Evolutionary conservation across 2,329 filamentous ascomycete species (phyloP), one percentile per base, ranked within the genome.

Genomic region (Metarhizium anisopliae): DNA sequence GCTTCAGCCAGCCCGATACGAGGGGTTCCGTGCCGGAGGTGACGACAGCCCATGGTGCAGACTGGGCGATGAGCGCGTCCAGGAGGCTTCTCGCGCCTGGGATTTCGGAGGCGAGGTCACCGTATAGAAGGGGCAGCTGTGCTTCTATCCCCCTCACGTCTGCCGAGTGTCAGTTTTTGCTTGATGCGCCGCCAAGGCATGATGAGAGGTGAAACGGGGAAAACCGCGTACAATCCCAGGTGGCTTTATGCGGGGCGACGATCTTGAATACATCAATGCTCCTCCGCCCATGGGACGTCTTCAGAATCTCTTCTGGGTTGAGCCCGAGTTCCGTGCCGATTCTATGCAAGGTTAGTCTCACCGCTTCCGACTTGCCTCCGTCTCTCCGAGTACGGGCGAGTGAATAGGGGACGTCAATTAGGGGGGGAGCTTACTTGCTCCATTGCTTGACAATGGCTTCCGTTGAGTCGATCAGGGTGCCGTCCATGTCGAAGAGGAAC

Each of bases 261-360:
- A 92, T 76, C 68, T 82, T 82, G 57, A 99, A 78, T 2, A 88
- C 84, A 64, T 99, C 94, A 65, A 97, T 96, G 62, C 85, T 90
- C 57, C 94, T 79, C 58, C 93, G 84, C 59, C 94, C 94, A 72
- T 99, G 94, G 5, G 91, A 96, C 10, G 90, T 95, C 64, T 90
- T 81, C 30, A 97, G 80, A 64, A 99, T 97, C 50, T 87, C 82
- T 51, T 86, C 79, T n/a, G 90, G 89, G 61, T 90, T 83, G 25
- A 96, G 86, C 29, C 89, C 89, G 64, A 97, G 86, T 68, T 96
- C 89, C 10, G 81, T 79, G 52, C 88, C 92, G 61, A 92, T 81
- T n/a, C 87, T 90, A 64, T 25, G 7, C 6, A 30, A 11, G 40
- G 52, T 45, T 32, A 18, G 55, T 59, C 51, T 36, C 14, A 42